Evolutionary conservation across 345 rosid genomes (phyloP).

Genomic region (Gossypium raimondii): DNA sequence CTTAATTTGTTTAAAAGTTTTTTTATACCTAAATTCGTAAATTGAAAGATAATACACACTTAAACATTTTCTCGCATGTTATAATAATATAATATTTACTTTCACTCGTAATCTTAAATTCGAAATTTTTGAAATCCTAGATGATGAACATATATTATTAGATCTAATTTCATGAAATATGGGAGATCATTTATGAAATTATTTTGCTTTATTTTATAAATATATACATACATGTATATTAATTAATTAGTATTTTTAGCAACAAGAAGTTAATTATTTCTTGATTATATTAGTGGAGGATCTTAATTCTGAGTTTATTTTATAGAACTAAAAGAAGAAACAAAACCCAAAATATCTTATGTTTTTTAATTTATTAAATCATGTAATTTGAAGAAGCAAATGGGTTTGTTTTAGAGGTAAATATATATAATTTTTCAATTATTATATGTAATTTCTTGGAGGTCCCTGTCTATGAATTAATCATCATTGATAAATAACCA

Average conservation of each 20-base stretch:
- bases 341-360: background rate
- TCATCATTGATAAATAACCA: slow-evolving; percentile 18
- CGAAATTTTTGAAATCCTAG: background rate
- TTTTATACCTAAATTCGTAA: no score
- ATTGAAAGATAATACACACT: no score
- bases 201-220: no score
- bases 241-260: no score
- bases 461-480: slow-evolving; percentile 8
- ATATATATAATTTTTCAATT: no score
- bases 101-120: no score
- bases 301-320: background rate
- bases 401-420: background rate
- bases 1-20: background rate
- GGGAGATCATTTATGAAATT: background rate
- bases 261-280: background rate
- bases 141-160: background rate
- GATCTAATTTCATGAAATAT: slow-evolving; percentile 17
- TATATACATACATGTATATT: no score
- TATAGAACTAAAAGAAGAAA: background rate
- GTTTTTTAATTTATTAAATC: background rate
- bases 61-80: no score
- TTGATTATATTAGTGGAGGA: background rate
- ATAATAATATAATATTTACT: no score
- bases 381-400: background rate
- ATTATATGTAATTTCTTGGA: slow-evolving; percentile 5